These are phyloP conservation scores for Lactifluus pinguis DNA, from an alignment of 768 basidiomycete genomes.

Conservation along the genomic window DNA sequence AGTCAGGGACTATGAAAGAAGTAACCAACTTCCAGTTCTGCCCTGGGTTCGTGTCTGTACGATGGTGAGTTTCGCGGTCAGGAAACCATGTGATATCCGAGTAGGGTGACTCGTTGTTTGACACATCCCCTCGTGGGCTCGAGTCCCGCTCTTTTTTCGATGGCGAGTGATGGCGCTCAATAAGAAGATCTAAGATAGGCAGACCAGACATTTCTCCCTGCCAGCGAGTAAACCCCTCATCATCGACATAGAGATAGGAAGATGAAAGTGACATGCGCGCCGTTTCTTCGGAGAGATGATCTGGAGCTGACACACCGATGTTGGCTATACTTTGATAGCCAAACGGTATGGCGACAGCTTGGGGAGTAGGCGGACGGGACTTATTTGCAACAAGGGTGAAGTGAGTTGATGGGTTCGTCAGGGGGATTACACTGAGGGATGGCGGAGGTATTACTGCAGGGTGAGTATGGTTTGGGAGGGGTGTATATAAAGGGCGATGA, in stretches of 20 bases:
- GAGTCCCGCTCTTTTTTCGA: slow-evolving; percentile 29
- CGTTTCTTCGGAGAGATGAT: slow-evolving; percentile 47
- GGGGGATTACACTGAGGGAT: slow-evolving; percentile 65
- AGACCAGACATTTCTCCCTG: slow-evolving; percentile 91
- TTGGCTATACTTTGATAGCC: slow-evolving; percentile 21
- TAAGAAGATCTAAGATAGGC: slow-evolving; percentile 75
- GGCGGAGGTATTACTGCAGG: slow-evolving; percentile 66
- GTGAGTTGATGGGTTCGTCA: slow-evolving; percentile 74
- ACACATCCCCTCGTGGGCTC: slow-evolving; percentile 16
- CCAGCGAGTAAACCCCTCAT: slow-evolving; percentile 82
- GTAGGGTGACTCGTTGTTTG: neutral
- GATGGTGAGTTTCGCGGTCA: slow-evolving; percentile 58
- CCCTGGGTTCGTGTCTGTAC: slow-evolving; percentile 79
- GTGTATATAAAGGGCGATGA: slow-evolving; percentile 28
- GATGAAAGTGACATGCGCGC: slow-evolving; percentile 60
- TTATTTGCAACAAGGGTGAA: slow-evolving; percentile 42
- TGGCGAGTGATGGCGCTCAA: slow-evolving; percentile 52
- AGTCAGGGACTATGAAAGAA: slow-evolving; percentile 74
- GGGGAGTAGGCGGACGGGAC: slow-evolving; percentile 40
- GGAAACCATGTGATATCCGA: slow-evolving; percentile 63
- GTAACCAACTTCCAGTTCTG: slow-evolving; percentile 82
- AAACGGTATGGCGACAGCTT: slow-evolving; percentile 35
- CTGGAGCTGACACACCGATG: slow-evolving; percentile 22
- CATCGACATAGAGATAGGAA: slow-evolving; percentile 80
- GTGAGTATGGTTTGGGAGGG: slow-evolving; percentile 33